Evolutionary conservation across 257 asterid species (phyloP), one percentile per base, ranked within the genome.

Genomic region (Salvia splendens): DNA sequence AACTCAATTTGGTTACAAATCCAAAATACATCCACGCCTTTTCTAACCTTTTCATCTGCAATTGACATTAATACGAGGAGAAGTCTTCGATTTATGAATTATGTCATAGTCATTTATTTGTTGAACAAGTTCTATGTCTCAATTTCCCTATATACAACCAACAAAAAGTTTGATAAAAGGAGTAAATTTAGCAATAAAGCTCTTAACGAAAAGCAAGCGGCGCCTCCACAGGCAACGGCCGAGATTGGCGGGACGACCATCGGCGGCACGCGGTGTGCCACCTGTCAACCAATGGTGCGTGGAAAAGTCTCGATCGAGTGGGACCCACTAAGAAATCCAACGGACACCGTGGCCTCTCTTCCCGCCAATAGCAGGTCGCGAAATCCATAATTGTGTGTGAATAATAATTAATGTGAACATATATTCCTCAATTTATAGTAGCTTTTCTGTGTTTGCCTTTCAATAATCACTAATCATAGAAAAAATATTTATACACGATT

Each of bases 171-270:
- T 8, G 8, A 63, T 45, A 40, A 11, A 4, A 6, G 12, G 17
- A 63, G 54, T 53, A n/a, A 6, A 49, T 41, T 43, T 28, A 36
- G 35, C 3, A 67, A 33, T 51, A 69, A 69, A 63, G 51, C 51
- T 8, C 35, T 10, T 51, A 3, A 30, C 32, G 57, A 74, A 68
- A 59, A 12, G 38, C 35, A 53, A 69, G 69, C 84, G 82, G 81
- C 85, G 83, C 82, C 81, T 77, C 83, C 73, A 55, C 16, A 53
- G 67, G 72, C 82, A 73, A 61, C 68, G 78, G 78, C 87, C 93
- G 81, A 79, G 82, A 86, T 81, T 78, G 68, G 70, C 81, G 89
- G 83, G 74, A 41, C 43, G 12, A 50, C n/a, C 80, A 52, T 60
- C 67, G 35, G 55, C 4, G 14, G 5, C 14, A 51, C 17, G 51